These are phyloP conservation scores for Populus pruinosa DNA, from an alignment of 345 rosid species.

Conservation along the genomic window DNA sequence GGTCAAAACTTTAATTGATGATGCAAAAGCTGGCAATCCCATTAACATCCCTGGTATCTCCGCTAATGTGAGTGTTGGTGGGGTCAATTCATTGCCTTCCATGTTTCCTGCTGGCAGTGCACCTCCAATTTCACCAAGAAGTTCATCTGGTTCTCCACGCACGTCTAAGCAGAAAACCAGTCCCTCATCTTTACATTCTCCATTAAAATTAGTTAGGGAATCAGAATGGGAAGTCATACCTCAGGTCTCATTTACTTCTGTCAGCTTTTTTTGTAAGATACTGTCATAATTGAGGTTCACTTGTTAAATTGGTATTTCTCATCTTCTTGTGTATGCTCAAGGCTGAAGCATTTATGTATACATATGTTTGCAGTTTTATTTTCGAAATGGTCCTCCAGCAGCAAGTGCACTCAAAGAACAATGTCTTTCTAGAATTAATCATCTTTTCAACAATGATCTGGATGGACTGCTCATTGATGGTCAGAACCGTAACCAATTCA, in stretches of 20 bases:
- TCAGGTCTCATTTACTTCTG: slow-evolving; percentile 22
- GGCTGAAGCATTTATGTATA: background rate
- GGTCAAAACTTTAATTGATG: slow-evolving; percentile 27
- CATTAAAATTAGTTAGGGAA: slow-evolving; percentile 21
- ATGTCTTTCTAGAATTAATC: slow-evolving; percentile 19
- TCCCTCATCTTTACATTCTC: slow-evolving; percentile 21
- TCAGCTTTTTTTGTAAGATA: slow-evolving; percentile 6
- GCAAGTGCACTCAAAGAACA: slow-evolving; percentile 26
- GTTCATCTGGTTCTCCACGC: slow-evolving; percentile 33
- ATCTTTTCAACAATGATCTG: slow-evolving; percentile 14
- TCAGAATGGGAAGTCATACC: slow-evolving; percentile 27
- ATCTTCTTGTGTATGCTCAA: background rate
- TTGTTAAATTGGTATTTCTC: background rate
- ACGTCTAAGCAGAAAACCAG: slow-evolving; percentile 23
- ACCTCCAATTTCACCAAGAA: slow-evolving; percentile 35
- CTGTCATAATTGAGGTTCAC: slow-evolving; percentile 3
- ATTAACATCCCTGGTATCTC: slow-evolving; percentile 3
- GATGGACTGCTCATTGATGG: slow-evolving; percentile 26
- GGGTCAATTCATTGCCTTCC: slow-evolving; percentile 22
- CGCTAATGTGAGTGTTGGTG: background rate
- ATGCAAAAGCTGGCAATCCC: slow-evolving; percentile 22
- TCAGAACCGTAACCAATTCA: slow-evolving; percentile 7
- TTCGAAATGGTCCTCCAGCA: slow-evolving; percentile 29
- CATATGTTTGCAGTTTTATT: slow-evolving; percentile 27
- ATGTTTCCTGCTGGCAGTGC: slow-evolving; percentile 29